Evolutionary conservation across 1,284 basidiomycete species (phyloP).

Genomic region (Ganoderma sinense): DNA sequence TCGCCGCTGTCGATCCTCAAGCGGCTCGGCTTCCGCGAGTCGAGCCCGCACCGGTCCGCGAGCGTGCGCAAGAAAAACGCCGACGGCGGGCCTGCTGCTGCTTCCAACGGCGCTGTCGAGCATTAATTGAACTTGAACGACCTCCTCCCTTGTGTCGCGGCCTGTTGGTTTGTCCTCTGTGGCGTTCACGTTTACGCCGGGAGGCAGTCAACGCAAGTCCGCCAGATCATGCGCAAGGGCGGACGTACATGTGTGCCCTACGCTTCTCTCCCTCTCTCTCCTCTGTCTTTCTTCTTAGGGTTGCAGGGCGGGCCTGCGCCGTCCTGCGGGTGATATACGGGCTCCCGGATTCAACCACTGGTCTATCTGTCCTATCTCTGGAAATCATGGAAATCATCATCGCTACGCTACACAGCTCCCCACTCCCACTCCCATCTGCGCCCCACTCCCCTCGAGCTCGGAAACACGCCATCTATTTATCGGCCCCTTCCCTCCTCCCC

Average conservation of each 20-base stretch:
- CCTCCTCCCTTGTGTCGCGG: too few species aligned
- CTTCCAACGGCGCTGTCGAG: background rate
- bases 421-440: background rate
- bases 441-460: background rate
- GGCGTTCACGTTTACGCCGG: background rate
- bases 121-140: background rate
- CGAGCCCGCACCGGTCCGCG: background rate
- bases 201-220: background rate
- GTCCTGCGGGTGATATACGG: conserved; percentile 1
- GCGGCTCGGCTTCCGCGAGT: background rate
- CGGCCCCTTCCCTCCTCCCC: background rate
- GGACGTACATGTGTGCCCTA: background rate
- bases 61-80: background rate
- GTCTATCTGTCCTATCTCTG: background rate
- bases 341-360: background rate
- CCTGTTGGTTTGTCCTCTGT: too few species aligned
- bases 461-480: background rate
- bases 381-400: too few species aligned
- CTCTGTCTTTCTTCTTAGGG: background rate
- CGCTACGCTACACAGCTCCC: background rate
- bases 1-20: background rate
- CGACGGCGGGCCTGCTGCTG: background rate
- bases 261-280: background rate
- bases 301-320: background rate
- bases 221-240: background rate